Evolutionary conservation across 2,329 filamentous ascomycete species (phyloP).

Genomic region (Botrytis deweyae): DNA sequence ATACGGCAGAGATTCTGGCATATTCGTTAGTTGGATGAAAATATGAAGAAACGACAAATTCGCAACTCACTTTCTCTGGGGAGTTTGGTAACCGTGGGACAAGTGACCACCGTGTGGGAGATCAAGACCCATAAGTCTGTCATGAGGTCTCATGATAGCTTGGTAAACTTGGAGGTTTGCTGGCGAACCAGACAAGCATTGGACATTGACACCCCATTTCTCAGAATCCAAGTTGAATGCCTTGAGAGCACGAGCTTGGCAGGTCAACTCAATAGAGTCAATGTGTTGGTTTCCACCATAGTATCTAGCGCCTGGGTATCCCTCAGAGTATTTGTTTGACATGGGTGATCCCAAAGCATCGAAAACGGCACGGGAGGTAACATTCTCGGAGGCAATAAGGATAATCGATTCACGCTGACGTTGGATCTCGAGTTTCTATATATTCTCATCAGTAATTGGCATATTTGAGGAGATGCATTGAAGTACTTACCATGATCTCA

Average conservation of each 20-base stretch:
- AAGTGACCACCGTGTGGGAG: conserved; percentile 94
- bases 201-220: conserved; percentile 99
- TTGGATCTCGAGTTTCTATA: conserved; percentile 84
- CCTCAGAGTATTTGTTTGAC: conserved; percentile 99
- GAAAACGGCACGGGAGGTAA: conserved; percentile 97
- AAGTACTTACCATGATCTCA: conserved; percentile 82
- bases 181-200: conserved; percentile 87
- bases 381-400: conserved; percentile 98
- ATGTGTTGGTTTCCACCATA: conserved; percentile 99
- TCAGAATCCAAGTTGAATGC: conserved; percentile 82
- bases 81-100: conserved; percentile 96
- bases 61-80: conserved; percentile 73
- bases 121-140: conserved; percentile 95
- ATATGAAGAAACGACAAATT: neutral
- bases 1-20: conserved; percentile 83
- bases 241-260: conserved; percentile 89
- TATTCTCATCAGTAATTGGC: conserved; percentile 24
- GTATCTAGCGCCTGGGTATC: conserved; percentile 96
- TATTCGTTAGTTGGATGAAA: conserved; percentile 24
- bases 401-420: conserved; percentile 98
- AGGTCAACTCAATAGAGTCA: conserved; percentile 90
- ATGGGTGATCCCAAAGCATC: conserved; percentile 93
- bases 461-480: neutral
- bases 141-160: conserved; percentile 92
- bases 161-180: conserved; percentile 99